Conservation (phyloP, 176 grass and related monocot species). For the Oryza meridionalis region DNA sequence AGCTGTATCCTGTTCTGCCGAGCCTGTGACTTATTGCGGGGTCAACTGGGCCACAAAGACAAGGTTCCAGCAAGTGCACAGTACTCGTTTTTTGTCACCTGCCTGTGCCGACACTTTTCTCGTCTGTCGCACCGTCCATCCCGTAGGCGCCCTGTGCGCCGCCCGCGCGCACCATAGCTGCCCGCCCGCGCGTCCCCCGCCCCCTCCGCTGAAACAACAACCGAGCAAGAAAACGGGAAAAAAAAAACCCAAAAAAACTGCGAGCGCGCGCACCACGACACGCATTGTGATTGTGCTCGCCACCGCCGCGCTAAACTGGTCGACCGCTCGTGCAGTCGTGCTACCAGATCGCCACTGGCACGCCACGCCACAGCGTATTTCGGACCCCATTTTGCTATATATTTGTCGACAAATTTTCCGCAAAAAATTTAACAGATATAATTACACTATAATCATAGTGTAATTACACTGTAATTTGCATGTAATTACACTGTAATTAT, state of each 20-base stretch:
- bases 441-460: no score
- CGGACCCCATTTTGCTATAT: no score
- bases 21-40: not conserved
- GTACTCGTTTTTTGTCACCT: not conserved
- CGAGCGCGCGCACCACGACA: not conserved
- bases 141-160: not conserved
- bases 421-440: no score
- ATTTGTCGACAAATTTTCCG: no score
- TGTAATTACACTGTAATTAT: no score
- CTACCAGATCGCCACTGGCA: no score
- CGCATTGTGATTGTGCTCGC: not conserved
- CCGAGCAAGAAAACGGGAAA: not conserved
- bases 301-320: no score
- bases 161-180: not conserved
- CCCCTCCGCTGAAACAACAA: not conserved
- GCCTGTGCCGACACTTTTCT: not conserved
- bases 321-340: no score
- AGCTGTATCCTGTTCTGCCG: not conserved
- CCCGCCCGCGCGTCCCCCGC: not conserved
- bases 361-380: no score
- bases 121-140: not conserved
- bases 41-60: constrained; percentile 4
- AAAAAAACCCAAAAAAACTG: no score
- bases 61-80: not conserved
- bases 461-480: no score